Conservation (phyloP, 768 basidiomycete species). For the Podaxis mareebaensis region DNA sequence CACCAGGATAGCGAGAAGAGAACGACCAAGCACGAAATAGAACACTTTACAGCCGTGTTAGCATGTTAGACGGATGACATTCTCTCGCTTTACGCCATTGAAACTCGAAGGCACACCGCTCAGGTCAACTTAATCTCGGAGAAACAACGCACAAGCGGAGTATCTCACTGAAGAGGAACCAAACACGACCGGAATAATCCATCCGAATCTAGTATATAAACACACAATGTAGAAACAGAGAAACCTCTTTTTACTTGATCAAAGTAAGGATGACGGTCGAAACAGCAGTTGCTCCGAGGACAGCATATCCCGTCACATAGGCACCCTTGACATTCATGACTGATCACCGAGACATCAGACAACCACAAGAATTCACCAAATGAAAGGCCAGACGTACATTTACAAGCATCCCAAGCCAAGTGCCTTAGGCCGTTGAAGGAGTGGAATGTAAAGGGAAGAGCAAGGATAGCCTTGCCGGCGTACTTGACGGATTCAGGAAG, state of each 20-base stretch:
- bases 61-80: background rate
- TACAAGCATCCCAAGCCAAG: slow-evolving; percentile 85
- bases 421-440: slow-evolving; percentile 89
- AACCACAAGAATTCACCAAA: slow-evolving; percentile 3
- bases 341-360: slow-evolving; percentile 29
- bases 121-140: slow-evolving; percentile 1
- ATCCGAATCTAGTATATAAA: slow-evolving; percentile 1
- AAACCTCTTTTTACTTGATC: slow-evolving; percentile 23
- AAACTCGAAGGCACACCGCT: background rate
- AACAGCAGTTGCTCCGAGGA: slow-evolving; percentile 75
- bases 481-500: slow-evolving; percentile 80
- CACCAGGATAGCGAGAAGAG: background rate
- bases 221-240: background rate
- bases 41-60: background rate
- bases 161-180: slow-evolving; percentile 1
- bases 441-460: slow-evolving; percentile 90
- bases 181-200: background rate
- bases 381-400: slow-evolving; percentile 60
- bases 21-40: background rate
- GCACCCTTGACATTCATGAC: slow-evolving; percentile 81
- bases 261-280: slow-evolving; percentile 65
- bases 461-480: slow-evolving; percentile 74
- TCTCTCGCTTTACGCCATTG: background rate
- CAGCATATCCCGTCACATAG: slow-evolving; percentile 81
- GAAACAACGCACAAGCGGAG: slow-evolving; percentile 2